These are phyloP conservation scores for Graphiopsis chlorocephala DNA, from an alignment of 2,329 filamentous ascomycete genomes.

Conservation along the genomic window DNA sequence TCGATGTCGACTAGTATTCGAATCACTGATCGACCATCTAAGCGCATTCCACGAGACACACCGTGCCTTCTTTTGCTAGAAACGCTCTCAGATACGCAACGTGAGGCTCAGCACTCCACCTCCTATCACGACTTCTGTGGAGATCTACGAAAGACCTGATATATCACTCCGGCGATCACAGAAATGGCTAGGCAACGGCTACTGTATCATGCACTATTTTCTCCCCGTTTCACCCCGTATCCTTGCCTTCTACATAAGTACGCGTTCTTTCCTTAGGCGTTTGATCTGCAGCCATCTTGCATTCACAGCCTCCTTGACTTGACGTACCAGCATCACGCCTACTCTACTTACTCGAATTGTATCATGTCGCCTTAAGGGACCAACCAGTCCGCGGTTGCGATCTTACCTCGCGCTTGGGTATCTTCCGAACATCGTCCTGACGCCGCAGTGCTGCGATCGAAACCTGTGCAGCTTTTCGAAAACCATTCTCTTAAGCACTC, in stretches of 20 bases:
- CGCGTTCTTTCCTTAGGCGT: neutral
- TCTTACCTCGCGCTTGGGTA: neutral
- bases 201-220: neutral
- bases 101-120: neutral
- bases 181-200: conserved; percentile 8
- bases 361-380: neutral
- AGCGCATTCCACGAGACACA: conserved; percentile 1
- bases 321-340: neutral
- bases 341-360: neutral
- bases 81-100: neutral
- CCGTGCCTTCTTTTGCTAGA: neutral
- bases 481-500: neutral
- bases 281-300: neutral
- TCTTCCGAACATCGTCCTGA: neutral
- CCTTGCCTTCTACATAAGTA: neutral
- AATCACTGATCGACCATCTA: neutral
- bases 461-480: neutral
- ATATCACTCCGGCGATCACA: neutral
- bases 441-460: neutral
- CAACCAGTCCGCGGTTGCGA: neutral
- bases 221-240: neutral
- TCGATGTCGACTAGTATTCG: neutral
- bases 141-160: neutral
- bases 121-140: conserved; percentile 1
- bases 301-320: neutral